Base-by-base conservation (phyloP, 2,329 filamentous ascomycete species). In the Pezicula neosporulosa region DNA sequence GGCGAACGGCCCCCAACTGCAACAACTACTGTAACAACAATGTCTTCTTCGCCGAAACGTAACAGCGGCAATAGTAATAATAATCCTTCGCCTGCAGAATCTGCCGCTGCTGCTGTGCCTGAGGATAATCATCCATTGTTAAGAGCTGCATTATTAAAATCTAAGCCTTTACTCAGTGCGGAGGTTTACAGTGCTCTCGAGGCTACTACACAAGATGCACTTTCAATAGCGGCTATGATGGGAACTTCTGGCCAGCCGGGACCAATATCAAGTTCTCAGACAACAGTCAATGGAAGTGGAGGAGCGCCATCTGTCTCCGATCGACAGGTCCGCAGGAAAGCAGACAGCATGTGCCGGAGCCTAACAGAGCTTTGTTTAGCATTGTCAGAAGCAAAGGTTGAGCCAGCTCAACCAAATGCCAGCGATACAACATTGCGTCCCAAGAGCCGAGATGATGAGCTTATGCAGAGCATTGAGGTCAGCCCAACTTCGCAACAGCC, bases 301-400 rank as follows among this genome's bases (percentile, higher is more conserved):
- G 71, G 47, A 56, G 63, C 44, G 61, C 64, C 52, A 19, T 48
- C 52, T 12, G 71, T 85, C 10, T 86, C 89, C 1, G 93, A 99
- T 66, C 83, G 94, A 47, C 90, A 96, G 66, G 77, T 96, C 15
- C 84, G 91, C 45, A 84, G 93, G 56, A 97, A 96, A 69, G 90
- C 90, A 27, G 93, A 99, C 66, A 91, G 88, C 64, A 84, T 99
- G 66, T 97, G 94, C 67, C 87, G 93, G 49, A 94, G 89, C 63
- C 73, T 99, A 58, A 97, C 93, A 0, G 94, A 99, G 68, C 77
- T 99, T 6, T 96, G 90, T 65, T 81, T 99, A 50, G 89, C 91
- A 1, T 74, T 99, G 49, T 85, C 85, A 28, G 87, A 89, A 56
- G 81, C 83, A 38, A 61, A 66, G 49, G 56, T 49, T 39, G 65